Evolutionary conservation across 1,284 basidiomycete species (phyloP), one percentile per base, ranked within the genome.

Genomic region (Marasmius fiardii): DNA sequence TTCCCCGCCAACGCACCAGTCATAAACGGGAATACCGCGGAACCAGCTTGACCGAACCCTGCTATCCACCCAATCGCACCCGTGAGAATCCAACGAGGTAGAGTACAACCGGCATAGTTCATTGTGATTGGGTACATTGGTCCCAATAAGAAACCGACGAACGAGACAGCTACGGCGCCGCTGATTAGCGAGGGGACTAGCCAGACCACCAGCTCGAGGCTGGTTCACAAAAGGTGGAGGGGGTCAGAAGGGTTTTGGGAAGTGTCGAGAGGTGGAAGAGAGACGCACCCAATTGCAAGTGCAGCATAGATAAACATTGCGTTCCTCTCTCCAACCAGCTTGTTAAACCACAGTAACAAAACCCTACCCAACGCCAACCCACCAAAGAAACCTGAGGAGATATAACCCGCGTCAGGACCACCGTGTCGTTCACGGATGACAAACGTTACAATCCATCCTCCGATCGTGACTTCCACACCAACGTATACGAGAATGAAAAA

Each of bases 181-280:
- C 73, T 74, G 51, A 80, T 64, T 37, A 82, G 64, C 3, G 71
- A 73, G 7, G 74, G 73, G 1, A 77, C 74, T 28, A 75, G 70
- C 82, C 81, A 83, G 45, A 83, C 69, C 20, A 78, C 72, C 16
- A 81, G 62, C 59, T 82, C 75, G 34, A 83, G 69, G 16, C 75
- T 76, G 12, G 51, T n/a, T 37, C 51, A 8, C 11, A 43, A 35
- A 35, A 11, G 49, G 23, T 14, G 26, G 28, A 24, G 16, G 18
- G 5, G n/a, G n/a, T n/a, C n/a, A n/a, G n/a, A 28, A 3, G 12
- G 37, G 20, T 20, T n/a, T n/a, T n/a, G n/a, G 43, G 10, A 16
- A 28, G 8, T 11, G 16, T 18, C n/a, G 6, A 31, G 6, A n/a
- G 39, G n/a, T 7, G n/a, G 51, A 43, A 26, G 49, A 6, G n/a